A percentile compares a stretch with the other conserved stretches of the same genome.
Conservation (phyloP, 306 rosid genomes). For the Cyclanthera cordifolia region DNA sequence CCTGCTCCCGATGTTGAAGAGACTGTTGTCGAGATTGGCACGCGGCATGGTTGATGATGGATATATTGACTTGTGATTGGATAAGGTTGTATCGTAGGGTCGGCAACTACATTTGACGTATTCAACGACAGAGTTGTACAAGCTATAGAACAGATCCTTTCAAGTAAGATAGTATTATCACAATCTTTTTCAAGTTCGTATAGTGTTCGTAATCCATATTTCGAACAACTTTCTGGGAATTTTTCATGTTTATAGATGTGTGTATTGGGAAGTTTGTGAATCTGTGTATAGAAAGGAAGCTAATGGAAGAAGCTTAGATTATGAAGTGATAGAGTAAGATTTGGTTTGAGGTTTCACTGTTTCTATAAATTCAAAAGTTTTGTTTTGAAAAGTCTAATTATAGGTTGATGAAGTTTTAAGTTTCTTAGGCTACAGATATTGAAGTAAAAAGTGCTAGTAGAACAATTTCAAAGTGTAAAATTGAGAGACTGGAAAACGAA, state of each 20-base stretch:
- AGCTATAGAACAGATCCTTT: no score
- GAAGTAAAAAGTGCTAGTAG: background rate
- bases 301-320: background rate
- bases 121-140: no score
- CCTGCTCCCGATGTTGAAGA: slow-evolving; percentile 28
- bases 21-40: slow-evolving; percentile 37
- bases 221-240: background rate
- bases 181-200: background rate
- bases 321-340: background rate
- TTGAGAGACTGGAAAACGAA: slow-evolving; percentile 70
- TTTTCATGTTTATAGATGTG: background rate
- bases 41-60: background rate
- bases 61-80: background rate
- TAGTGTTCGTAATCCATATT: background rate
- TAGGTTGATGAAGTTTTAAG: background rate
- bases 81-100: background rate
- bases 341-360: background rate
- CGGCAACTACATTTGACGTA: no score
- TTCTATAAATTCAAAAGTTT: background rate
- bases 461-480: slow-evolving; percentile 50
- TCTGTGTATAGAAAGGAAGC: background rate
- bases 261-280: background rate
- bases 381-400: background rate
- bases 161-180: no score
- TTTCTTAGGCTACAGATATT: background rate